Evolutionary conservation across 2,329 filamentous ascomycete genomes (phyloP).

Genomic region (Coniosporium uncinatum): DNA sequence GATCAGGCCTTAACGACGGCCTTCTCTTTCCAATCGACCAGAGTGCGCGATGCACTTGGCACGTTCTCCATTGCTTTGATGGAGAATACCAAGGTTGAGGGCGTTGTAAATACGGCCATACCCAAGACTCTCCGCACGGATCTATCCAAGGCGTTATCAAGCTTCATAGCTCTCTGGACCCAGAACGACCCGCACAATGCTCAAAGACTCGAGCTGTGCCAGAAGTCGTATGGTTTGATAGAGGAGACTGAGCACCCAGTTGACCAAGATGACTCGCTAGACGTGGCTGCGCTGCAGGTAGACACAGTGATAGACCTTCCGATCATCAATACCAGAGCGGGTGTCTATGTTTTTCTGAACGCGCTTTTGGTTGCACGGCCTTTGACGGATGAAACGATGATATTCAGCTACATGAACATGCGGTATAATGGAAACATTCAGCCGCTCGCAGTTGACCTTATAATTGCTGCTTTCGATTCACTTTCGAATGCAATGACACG

Average conservation of each 20-base stretch:
- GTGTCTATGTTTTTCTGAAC: conserved; percentile 81
- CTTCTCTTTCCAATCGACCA: conserved; percentile 51
- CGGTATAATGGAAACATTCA: conserved; percentile 61
- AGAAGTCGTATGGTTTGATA: conserved; percentile 34
- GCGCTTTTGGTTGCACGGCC: conserved; percentile 76
- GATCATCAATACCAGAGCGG: conserved; percentile 69
- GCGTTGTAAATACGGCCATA: conserved; percentile 7
- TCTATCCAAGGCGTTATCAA: conserved; percentile 44
- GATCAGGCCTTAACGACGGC: conserved; percentile 30
- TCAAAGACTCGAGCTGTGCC: conserved; percentile 26
- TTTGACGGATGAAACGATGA: conserved; percentile 71
- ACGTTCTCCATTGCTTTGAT: conserved; percentile 56
- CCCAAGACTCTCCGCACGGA: conserved; percentile 38
- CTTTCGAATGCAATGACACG: conserved; percentile 83
- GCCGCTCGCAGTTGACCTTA: conserved; percentile 62
- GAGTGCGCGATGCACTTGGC: conserved; percentile 56
- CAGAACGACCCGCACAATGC: conserved; percentile 23
- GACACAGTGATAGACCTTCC: conserved; percentile 60
- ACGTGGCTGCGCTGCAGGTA: conserved; percentile 30
- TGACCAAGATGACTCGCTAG: conserved; percentile 33
- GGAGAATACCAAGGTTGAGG: conserved; percentile 52
- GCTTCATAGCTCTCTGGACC: conserved; percentile 42
- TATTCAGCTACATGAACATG: conserved; percentile 79
- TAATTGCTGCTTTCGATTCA: conserved; percentile 85
- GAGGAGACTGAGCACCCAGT: conserved; percentile 34